Evolutionary conservation across 1,284 basidiomycete genomes (phyloP), one percentile per base, ranked within the genome.

Genomic region (Apiotrichum mycotoxinovorans): DNA sequence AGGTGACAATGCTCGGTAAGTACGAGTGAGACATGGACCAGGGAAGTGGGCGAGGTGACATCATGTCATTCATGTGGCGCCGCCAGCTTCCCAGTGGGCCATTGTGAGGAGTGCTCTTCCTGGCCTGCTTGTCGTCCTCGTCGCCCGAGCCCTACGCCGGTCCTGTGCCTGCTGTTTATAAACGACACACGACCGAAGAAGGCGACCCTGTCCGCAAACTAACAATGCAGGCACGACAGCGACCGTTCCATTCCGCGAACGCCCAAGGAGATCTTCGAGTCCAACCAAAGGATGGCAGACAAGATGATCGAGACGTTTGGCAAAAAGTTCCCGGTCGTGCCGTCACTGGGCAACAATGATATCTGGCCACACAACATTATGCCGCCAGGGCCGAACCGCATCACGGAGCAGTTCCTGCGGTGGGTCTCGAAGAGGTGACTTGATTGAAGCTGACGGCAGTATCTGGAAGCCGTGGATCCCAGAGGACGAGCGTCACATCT

Each of bases 281-380:
- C 87, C 50, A 96, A 96, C 71, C 79, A 83, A 11, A 79, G 81
- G 54, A 81, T 92, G 60, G 84, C 87, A 9, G 71, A 75, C 23
- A 85, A 83, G 74, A 91, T 97, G 85, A 77, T 85, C 58, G 69
- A 73, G 71, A 82, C 51, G 76, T 87, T 58, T 91, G 94, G 77
- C 53, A 84, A 82, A 56, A 86, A 87, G 12, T 84, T 95, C 33
- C 86, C 89, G 12, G 85, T 95, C 34, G 83, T 96, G 26, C 91
- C 92, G 0, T 88, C 84, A 71, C 79, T 96, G 60, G 92, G 91
- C 83, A 92, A 92, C 76, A 92, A 92, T 73, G 89, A 91, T 78
- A 83, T 92, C 55, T 91, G 87, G 84, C 89, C 89, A 80, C 87
- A 65, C 84, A 90, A 75, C 54, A 74, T 77, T 35, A 66, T 80